Percentiles rank a stretch among this genome's conserved stretches.
Evolutionary conservation across 768 basidiomycete species (phyloP).

Genomic region (Russula ochroleuca): DNA sequence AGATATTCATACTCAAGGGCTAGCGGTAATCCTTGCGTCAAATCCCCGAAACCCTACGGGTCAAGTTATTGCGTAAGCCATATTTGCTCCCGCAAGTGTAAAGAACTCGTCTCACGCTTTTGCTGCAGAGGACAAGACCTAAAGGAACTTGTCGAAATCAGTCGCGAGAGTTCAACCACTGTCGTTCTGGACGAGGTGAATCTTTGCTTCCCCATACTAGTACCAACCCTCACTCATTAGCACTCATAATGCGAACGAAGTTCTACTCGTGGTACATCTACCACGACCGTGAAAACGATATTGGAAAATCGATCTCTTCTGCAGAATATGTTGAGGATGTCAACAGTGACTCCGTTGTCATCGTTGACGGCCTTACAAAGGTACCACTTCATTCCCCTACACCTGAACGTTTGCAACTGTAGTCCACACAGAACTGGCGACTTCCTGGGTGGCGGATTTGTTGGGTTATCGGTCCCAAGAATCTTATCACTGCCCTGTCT

Average conservation of each 20-base stretch:
- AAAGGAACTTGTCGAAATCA: conserved; percentile 68
- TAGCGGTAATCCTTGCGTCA: conserved; percentile 81
- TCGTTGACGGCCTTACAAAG: conserved; percentile 93
- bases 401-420: conserved; percentile 22
- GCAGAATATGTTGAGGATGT: conserved; percentile 86
- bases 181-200: conserved; percentile 77
- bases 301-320: conserved; percentile 74
- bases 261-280: conserved; percentile 97
- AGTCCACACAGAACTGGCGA: conserved; percentile 72
- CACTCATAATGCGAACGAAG: conserved; percentile 36
- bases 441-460: conserved; percentile 93
- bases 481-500: conserved; percentile 83
- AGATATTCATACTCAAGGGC: conserved; percentile 78
- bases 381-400: conserved; percentile 35
- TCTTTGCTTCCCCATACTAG: background rate
- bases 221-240: background rate
- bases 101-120: background rate
- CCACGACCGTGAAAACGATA: conserved; percentile 67
- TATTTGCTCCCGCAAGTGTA: background rate
- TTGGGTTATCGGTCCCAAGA: conserved; percentile 91
- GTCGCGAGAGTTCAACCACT: conserved; percentile 69
- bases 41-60: conserved; percentile 98
- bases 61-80: conserved; percentile 64
- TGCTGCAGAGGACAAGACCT: conserved; percentile 66
- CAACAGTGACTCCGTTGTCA: conserved; percentile 75